Evolutionary conservation across 2,329 filamentous ascomycete genomes (phyloP).

Genomic region (Plenodomus lindquistii): DNA sequence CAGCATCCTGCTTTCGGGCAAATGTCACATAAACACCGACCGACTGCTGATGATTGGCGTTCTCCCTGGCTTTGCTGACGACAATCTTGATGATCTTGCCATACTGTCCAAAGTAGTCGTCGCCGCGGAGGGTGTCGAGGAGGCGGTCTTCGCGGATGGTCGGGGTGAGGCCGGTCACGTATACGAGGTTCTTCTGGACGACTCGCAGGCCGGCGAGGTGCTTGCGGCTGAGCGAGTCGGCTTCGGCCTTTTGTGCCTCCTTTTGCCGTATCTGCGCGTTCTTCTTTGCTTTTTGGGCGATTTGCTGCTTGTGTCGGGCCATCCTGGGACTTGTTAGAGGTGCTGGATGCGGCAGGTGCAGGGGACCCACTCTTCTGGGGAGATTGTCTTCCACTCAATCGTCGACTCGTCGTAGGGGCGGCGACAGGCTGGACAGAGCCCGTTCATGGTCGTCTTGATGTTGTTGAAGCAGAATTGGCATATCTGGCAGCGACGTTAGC

Average conservation of each 20-base stretch:
- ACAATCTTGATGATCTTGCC: constrained; percentile 99
- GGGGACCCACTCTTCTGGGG: constrained; percentile 81
- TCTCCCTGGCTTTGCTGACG: constrained; percentile 91
- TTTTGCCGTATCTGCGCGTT: constrained; percentile 88
- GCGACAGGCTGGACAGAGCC: constrained; percentile 94
- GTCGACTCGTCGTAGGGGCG: constrained; percentile 95
- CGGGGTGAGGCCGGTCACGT: constrained; percentile 92
- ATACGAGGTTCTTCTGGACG: constrained; percentile 97
- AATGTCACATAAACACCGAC: constrained; percentile 99
- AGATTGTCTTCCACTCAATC: constrained; percentile 95
- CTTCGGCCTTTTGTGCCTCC: constrained; percentile 93
- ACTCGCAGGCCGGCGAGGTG: constrained; percentile 94
- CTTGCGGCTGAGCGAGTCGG: constrained; percentile 92
- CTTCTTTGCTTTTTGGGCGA: constrained; percentile 84
- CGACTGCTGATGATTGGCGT: constrained; percentile 71
- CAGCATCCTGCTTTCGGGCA: constrained; percentile 86
- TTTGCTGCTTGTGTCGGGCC: constrained; percentile 74
- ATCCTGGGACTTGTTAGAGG: constrained; percentile 55
- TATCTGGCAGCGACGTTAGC: constrained; percentile 59
- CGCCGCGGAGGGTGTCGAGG: constrained; percentile 83
- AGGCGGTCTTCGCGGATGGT: constrained; percentile 91
- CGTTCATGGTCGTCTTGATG: constrained; percentile 97
- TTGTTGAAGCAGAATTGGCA: constrained; percentile 99
- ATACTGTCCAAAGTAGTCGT: constrained; percentile 97
- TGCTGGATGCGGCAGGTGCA: constrained; percentile 13